Base-by-base conservation (phyloP, 2,329 filamentous ascomycete genomes). In the Sporothrix sp. region DNA sequence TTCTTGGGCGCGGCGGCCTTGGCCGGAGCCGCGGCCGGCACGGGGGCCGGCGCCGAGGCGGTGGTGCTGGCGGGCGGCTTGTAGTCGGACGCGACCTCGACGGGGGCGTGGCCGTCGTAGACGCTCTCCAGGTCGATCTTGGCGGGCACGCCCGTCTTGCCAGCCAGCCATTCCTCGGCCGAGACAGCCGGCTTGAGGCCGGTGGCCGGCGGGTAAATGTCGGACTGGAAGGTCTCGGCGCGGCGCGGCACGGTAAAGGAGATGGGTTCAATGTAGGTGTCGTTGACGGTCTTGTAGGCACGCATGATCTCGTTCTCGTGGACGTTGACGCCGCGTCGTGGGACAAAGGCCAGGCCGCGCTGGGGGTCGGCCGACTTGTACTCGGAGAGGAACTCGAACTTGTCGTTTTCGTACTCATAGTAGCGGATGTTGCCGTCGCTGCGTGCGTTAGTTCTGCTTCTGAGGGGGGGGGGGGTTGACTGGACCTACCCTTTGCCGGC, bases 351-450 rank as follows among this genome's bases (percentile, higher is more conserved):
- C 60, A 98, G 78, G 60, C 93, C 93, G 64, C 93, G 82, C 71
- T 98, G 93, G 28, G 93, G 91, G 58, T 98, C 93, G 35, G 76
- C 73, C n/a, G 93, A 97, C 71, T 96, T 95, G 77, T 97, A 93
- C 67, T 97, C 91, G 56, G 89, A 94, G 50, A 98, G 73, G 68
- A 87, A 95, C 69, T 98, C 91, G 65, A 98, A 96, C 69, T 96
- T 96, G 75, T 97, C 91, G 70, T 97, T 95, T 65, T 94, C 87
- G 63, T 94, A 95, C 70, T 98, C 93, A 67, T 87, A 98, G 76
- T 98, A 98, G 57, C 93, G 90, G 64, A 98, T 98, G 70, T 98
- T 98, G 63, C 93, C 93, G 65, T 98, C 93, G 68, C 87, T 93
- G 56, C 7, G 36, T 23, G 11, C 9, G 40, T 45, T 32, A 30